These are phyloP conservation scores for Middelhovenomyces tepae DNA, from an alignment of 805 yeast species.

Conservation along the genomic window DNA sequence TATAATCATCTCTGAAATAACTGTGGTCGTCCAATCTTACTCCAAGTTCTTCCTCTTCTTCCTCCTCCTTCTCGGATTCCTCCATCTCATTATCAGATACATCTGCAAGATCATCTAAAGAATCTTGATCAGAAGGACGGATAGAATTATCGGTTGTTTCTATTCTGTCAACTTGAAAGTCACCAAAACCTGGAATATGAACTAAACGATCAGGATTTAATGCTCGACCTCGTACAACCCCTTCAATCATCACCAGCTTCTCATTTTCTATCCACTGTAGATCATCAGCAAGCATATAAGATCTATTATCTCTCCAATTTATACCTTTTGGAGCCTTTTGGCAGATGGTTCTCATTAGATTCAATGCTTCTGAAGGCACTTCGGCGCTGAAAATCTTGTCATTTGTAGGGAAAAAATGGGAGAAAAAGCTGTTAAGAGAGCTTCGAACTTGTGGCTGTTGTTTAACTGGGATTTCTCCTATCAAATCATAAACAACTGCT, in stretches of 20 bases:
- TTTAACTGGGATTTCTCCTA: slow-evolving; percentile 34
- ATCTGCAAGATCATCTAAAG: slow-evolving; percentile 22
- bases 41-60: slow-evolving; percentile 31
- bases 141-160: slow-evolving; percentile 29
- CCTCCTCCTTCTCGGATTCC: slow-evolving; percentile 25
- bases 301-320: slow-evolving; percentile 89
- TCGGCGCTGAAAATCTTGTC: slow-evolving; percentile 73
- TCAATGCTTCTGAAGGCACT: slow-evolving; percentile 55
- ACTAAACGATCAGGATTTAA: slow-evolving; percentile 69
- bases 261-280: slow-evolving; percentile 33
- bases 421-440: slow-evolving; percentile 56
- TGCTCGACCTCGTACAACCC: slow-evolving; percentile 78
- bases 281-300: slow-evolving; percentile 71
- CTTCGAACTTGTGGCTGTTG: slow-evolving; percentile 62
- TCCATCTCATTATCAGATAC: slow-evolving; percentile 16
- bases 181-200: slow-evolving; percentile 87
- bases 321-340: slow-evolving; percentile 81
- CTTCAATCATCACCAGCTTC: slow-evolving; percentile 54
- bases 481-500: slow-evolving; percentile 71
- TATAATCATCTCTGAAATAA: slow-evolving; percentile 36
- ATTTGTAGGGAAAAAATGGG: slow-evolving; percentile 71
- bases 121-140: slow-evolving; percentile 12
- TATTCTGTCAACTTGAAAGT: slow-evolving; percentile 64
- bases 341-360: slow-evolving; percentile 65
- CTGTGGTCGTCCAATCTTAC: slow-evolving; percentile 49